Base-by-base conservation (phyloP, 2,329 filamentous ascomycete species). In the Apiospora rasikravindrae region DNA sequence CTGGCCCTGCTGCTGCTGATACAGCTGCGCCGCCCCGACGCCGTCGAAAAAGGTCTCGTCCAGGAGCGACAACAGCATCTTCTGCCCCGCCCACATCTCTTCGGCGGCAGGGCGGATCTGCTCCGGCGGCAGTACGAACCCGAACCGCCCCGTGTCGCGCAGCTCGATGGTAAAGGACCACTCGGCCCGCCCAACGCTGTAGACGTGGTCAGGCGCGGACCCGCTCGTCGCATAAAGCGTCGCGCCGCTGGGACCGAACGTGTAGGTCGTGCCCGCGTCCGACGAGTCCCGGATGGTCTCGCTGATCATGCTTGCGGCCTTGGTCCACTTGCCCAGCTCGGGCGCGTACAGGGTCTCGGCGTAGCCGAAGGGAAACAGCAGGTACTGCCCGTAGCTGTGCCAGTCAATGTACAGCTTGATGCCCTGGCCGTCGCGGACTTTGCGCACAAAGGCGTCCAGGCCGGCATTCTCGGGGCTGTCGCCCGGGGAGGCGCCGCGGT, bases 401-500 rank as follows among this genome's bases (percentile, higher is more conserved):
- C 88, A 87, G 79, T 91, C 89, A 77, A 90, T 86, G 80, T 87
- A 91, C 10, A 89, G 80, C 71, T 88, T 85, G 69, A 90, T 82
- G 4, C 86, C 86, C 67, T 84, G 82, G 1, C 73, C 51, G 24
- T 75, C 74, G 57, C 80, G 80, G 0, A 83, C 76, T 29, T 78
- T 70, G 2, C 80, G 78, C 29, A 81, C 75, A 0, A 79, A 71
- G n/a, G 76, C 76, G 49, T 80, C 78, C 6, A 90, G 80, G 2
- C 81, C 85, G 73, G 81, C 80, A 74, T 82, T 87, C 78, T 89
- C 87, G 2, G 85, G 84, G 1, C 82, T 80, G 73, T 86, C 84
- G 22, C 82, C 82, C 1, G 83, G 78, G 29, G 77, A 75, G 29
- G 79, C 74, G 42, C 85, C 85, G 74, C 80, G 81, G 76, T 85